phyloP scores from a whole-genome alignment of 140 eudicot species.

The Anethum foeniculum region DNA sequence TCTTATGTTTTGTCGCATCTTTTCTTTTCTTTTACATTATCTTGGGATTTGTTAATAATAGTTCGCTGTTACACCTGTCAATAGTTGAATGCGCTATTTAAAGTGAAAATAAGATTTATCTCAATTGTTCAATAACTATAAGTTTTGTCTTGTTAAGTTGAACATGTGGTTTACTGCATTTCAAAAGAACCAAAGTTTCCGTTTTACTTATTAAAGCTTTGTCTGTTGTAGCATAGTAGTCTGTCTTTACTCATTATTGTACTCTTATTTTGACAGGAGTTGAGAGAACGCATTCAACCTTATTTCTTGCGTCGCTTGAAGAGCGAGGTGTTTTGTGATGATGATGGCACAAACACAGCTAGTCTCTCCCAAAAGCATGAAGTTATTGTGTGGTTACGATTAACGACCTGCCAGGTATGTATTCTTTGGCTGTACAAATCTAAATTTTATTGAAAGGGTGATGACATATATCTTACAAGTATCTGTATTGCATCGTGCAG shows the following conservation, averaged over 20 bases:
- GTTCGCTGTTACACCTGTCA: neutral
- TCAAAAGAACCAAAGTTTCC: neutral
- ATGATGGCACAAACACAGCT: slow-evolving; percentile 31
- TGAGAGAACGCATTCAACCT: slow-evolving; percentile 88
- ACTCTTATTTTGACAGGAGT: slow-evolving; percentile 36
- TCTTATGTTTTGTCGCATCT: neutral
- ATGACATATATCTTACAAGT: neutral
- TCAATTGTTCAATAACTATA: neutral
- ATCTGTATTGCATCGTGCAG: slow-evolving; percentile 31
- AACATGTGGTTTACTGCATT: neutral
- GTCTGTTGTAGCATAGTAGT: neutral
- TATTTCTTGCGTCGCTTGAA: slow-evolving; percentile 86
- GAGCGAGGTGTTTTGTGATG: slow-evolving; percentile 69
- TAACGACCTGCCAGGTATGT: slow-evolving; percentile 69
- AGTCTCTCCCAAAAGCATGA: slow-evolving; percentile 87
- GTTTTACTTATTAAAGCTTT: neutral
- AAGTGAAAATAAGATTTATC: neutral
- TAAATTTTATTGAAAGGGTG: neutral
- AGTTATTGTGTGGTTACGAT: slow-evolving; percentile 75
- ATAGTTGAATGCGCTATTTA: neutral
- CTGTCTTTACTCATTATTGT: neutral
- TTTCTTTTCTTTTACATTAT: neutral
- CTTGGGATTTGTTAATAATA: neutral
- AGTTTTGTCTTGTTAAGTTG: neutral
- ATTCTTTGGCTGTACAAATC: neutral